Evolutionary conservation across 257 asterid genomes (phyloP), one percentile per base, ranked within the genome.

Genomic region (Rhazya stricta): DNA sequence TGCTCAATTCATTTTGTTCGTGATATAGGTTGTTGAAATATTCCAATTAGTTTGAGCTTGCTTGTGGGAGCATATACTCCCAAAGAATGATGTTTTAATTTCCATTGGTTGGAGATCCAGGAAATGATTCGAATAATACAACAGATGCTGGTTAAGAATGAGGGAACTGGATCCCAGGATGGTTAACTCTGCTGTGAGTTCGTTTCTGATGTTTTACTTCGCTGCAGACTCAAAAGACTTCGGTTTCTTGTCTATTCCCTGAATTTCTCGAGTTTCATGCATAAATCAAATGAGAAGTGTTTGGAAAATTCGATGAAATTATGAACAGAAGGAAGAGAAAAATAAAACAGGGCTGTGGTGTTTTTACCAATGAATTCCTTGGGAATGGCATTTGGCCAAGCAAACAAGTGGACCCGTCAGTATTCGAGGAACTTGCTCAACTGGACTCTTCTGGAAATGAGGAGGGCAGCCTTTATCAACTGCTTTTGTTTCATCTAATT

Each of bases 371-470:
- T 36, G 88, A 81, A 77, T 62, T 74, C 4, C 80, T 89, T 3
- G 92, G 91, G 9, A 77, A 54, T 88, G 95, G 98, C 87, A 88
- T 41, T 86, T 93, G 0, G 74, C 78, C 0, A 88, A 81, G 29
- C 83, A 83, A n/a, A 72, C 90, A 92, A 15, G 69, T 93, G 19
- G 74, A 88, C 75, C 94, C 94, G 0, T 57, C 74, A n/a, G 67
- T 90, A 75, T 89, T 86, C 11, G 90, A 85, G 10, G 94, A 87
- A 81, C 85, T 87, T 1, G 88, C 83, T 76, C 83, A 78, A 54
- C 81, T 82, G 0, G 88, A 73, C 1, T 78, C 43, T 56, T 74
- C 73, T 9, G 85, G 79, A 60, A 63, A 80, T 13, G 83, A 81
- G 53, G 89, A 76, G 10, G 87, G 79, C 27, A 77, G 58, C 42